Base-by-base conservation (phyloP, 768 basidiomycete genomes). In the Boletus subcaerulescens region DNA sequence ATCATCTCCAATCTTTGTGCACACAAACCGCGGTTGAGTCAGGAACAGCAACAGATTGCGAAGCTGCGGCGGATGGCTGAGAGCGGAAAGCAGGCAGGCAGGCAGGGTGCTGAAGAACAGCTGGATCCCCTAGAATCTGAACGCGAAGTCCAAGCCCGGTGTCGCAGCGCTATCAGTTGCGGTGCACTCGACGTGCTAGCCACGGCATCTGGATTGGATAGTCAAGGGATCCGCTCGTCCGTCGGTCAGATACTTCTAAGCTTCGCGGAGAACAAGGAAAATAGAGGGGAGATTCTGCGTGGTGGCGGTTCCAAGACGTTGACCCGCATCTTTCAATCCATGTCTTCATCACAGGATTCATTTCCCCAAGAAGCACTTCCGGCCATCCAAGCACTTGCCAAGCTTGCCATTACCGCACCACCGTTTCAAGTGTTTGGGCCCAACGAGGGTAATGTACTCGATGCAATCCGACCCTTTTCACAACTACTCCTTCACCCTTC, bases 381-480 rank as follows among this genome's bases (percentile, higher is more conserved):
- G 17, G 78, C 93, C 1, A 82, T 91, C 26, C 96, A 98, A 69
- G 94, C 93, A 3, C 74, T 97, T 26, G 91, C 94, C 15, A 97
- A 98, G 67, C 84, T 99, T 26, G 77, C 91, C 43, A 98, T 98
- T 63, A 98, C 96, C 1, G 80, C 93, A 3, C 86, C 93, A 11
- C 97, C 97, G 0, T 71, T 91, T 0, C 87, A 92, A 57, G 89
- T 98, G 31, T 95, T 97, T 72, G 95, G 95, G 2, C 89, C 94
- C 9, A 82, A 90, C 56, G 79, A 84, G 39, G 83, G 85, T 7
- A 85, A 83, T 3, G 77, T 89, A 32, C 83, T 87, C 64, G 92
- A 98, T 66, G 85, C 85, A n/a, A 84, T 97, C 52, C 80, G 86
- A 3, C 94, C 94, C 0, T 76, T 98, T 47, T 81, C 88, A 10